Base-by-base conservation (phyloP, 169 alveolate genomes). In the Eimeria maxima region DNA sequence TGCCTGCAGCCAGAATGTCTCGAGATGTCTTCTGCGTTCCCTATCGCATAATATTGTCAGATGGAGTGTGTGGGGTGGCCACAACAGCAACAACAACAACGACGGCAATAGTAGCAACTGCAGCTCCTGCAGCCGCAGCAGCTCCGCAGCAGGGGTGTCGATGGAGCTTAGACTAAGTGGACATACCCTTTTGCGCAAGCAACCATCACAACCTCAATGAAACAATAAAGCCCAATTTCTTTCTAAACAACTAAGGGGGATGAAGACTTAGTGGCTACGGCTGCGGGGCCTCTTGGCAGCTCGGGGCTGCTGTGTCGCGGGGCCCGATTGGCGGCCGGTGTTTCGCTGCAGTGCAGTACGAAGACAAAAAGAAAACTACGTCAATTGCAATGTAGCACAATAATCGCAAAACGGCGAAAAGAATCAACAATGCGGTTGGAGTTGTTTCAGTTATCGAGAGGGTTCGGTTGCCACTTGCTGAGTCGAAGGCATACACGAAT, bases 111-210 rank as follows among this genome's bases (percentile, higher is more conserved):
- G 55, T n/a, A 44, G 84, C 47, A 14, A 55, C 60, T 6, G 89
- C 89, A 42, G 89, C 69, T 16, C 69, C 69, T 18, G 69, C 69
- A 42, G 47, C 67, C 45, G 69, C 89, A 45, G 67, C 89, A n/a
- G 89, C 89, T 45, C 55, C 4, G 84, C 55, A 22, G 27, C 57
- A 38, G n/a, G 13, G 24, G 55, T 38, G 16, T 73, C 84, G 55
- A 33, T 27, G 47, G 38, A 73, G 27, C 55, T 38, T 4, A 55
- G 53, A 4, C 47, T 33, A 33, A 33, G 38, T 73, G 29, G 74
- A 13, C 42, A 38, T 6, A 6, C 33, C 38, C n/a, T 24, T 65
- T 7, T 3, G 14, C 5, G 11, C 74, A 22, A 24, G 8, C 74
- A 65, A 13, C 33, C 42, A 14, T 38, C 7, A 24, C 7, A 7